phyloP scores from a whole-genome alignment of 2,329 filamentous ascomycete species.

The Sporothrix sp. region DNA sequence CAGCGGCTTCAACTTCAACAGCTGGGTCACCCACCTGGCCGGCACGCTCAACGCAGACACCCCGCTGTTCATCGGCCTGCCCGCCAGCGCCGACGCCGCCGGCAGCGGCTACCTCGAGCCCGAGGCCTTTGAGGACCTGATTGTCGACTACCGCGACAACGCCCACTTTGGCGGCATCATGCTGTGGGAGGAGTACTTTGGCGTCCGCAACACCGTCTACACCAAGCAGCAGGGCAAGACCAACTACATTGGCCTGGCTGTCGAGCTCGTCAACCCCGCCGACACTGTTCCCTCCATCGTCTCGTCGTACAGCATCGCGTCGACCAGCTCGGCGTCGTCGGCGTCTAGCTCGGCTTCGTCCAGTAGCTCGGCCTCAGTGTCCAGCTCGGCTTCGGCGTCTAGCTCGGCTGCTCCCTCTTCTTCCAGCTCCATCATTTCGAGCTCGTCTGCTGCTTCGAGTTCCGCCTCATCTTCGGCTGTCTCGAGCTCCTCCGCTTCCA shows the following conservation, averaged over 20 bases:
- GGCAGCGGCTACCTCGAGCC: slow-evolving; percentile 22
- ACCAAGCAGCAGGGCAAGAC: slow-evolving; percentile 14
- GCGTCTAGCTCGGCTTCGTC: slow-evolving; percentile 1
- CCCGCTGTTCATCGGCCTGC: slow-evolving; percentile 32
- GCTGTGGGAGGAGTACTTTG: slow-evolving; percentile 26
- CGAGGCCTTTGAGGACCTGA: slow-evolving; percentile 15
- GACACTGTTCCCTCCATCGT: slow-evolving; percentile 10
- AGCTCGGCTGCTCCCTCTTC: neutral
- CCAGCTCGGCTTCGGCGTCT: slow-evolving; percentile 2
- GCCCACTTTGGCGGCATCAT: slow-evolving; percentile 26
- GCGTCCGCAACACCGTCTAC: slow-evolving; percentile 13
- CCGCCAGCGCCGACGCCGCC: slow-evolving; percentile 21
- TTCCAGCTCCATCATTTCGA: neutral
- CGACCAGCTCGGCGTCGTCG: neutral
- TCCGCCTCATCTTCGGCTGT: neutral
- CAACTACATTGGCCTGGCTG: slow-evolving; percentile 18
- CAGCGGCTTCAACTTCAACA: slow-evolving; percentile 29
- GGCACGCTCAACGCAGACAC: slow-evolving; percentile 26
- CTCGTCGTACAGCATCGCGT: neutral
- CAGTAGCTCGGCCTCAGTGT: no score
- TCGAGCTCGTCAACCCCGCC: slow-evolving; percentile 10
- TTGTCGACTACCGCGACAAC: slow-evolving; percentile 21
- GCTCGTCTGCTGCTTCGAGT: neutral
- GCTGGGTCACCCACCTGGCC: slow-evolving; percentile 27
- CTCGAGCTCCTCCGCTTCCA: neutral